Evolutionary conservation across 805 yeast genomes (phyloP), one percentile per base, ranked within the genome.

Genomic region (Metschnikowia drakensbergensis): DNA sequence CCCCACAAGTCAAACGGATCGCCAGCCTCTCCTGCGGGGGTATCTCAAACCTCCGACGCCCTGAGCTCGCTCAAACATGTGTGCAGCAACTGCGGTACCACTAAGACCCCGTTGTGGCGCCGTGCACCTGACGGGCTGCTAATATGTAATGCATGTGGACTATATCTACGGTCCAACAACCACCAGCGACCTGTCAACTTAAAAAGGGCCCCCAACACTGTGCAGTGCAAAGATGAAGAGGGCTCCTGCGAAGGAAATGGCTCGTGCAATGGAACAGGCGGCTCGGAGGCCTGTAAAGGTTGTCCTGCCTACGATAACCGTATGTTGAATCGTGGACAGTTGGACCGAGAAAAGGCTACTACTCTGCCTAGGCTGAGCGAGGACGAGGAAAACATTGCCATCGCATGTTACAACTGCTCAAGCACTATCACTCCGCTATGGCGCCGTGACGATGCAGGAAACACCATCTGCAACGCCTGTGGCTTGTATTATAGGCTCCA

Each of bases 381-480:
- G 27, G 54, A 51, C 27, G 65, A 69, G 17, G 79, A 69, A 37
- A 69, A 77, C 28, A 71, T 81, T 42, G 85, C 85, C 8, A 80
- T 88, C 6, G 89, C 95, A 0, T 88, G 96, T 63, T 83, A 79
- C 54, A 88, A 88, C 68, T 88, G 96, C 67, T 83, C 83, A 3
- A 85, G 94, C 9, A 88, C 94, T 1, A 85, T 86, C 48, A 88
- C 96, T 0, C 96, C 96, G 0, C 68, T 88, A 9, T 88, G 96
- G 96, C 75, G 96, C 61, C 72, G 96, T 52, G 91, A 87, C 62
- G 90, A 82, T 54, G 75, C 74, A 5, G 96, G 96, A 3, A 83
- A 87, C 58, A 85, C 90, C 26, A 87, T 88, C 25, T 88, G 96
- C 71, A 88, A 88, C 60, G 96, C 96, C 0, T 88, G 96, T 68